These are phyloP conservation scores for Cryptomeria japonica DNA, from an alignment of 75 land plant genomes.

Conservation along the genomic window DNA sequence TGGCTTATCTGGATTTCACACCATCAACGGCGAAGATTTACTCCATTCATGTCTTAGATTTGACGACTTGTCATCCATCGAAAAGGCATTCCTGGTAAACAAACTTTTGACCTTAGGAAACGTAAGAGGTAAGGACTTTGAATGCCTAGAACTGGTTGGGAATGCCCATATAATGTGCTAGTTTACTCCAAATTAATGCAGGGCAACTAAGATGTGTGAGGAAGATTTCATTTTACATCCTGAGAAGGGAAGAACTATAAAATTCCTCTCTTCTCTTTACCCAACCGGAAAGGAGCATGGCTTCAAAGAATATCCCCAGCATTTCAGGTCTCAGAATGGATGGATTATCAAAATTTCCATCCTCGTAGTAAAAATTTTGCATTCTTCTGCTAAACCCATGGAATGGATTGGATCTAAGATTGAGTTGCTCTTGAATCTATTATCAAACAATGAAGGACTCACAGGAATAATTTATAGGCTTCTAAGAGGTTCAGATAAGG, in stretches of 20 bases:
- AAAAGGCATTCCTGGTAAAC: too few relatives aligned
- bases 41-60: not conserved
- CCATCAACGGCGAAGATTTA: not conserved
- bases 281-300: not conserved
- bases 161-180: too few relatives aligned
- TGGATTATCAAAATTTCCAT: conserved; percentile 62
- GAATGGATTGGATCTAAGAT: too few relatives aligned
- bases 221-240: conserved; percentile 9
- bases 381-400: too few relatives aligned
- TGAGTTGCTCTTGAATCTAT: too few relatives aligned
- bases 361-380: conserved; percentile 21
- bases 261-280: not conserved
- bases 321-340: not conserved
- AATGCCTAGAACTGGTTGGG: too few relatives aligned
- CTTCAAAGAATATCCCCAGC: conserved; percentile 6
- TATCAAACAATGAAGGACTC: conserved; percentile 9
- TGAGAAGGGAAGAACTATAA: not conserved
- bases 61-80: not conserved
- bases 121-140: too few relatives aligned
- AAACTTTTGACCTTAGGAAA: too few relatives aligned
- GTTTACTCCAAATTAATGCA: not conserved
- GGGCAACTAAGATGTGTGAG: not conserved
- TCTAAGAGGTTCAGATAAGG: conserved; percentile 22
- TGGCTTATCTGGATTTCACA: not conserved
- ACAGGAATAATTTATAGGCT: conserved; percentile 32